Conservation (phyloP, 805 yeast species). For the Pichia sporocuriosa region DNA sequence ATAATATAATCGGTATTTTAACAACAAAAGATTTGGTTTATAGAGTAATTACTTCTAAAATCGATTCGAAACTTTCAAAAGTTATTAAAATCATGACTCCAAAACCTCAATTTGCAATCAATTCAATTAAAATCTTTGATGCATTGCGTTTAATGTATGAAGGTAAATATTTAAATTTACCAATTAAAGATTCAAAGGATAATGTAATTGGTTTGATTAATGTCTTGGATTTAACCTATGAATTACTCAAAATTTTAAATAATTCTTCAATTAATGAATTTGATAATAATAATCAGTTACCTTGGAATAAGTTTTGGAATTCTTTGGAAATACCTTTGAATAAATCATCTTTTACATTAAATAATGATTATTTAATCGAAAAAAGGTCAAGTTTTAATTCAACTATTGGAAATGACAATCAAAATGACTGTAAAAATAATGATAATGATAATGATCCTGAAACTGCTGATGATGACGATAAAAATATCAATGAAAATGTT, state of each 20-base stretch:
- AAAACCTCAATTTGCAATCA: conserved; percentile 39
- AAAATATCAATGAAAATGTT: conserved; percentile 11
- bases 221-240: conserved; percentile 38
- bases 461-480: too few species aligned
- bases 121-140: conserved; percentile 33
- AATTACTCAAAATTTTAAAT: conserved; percentile 32
- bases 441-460: too few species aligned
- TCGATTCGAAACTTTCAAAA: conserved; percentile 32
- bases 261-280: conserved; percentile 20
- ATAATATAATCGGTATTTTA: conserved; percentile 38
- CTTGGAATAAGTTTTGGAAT: conserved; percentile 31
- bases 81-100: conserved; percentile 40
- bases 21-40: conserved; percentile 41
- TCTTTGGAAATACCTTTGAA: conserved; percentile 25
- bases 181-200: conserved; percentile 29
- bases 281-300: conserved; percentile 22
- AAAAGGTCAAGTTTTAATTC: neutral
- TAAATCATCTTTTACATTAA: too few species aligned
- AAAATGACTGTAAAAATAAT: too few species aligned
- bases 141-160: conserved; percentile 42
- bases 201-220: conserved; percentile 36
- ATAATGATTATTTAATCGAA: too few species aligned
- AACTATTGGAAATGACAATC: too few species aligned
- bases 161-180: conserved; percentile 39
- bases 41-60: conserved; percentile 33